phyloP scores from a whole-genome alignment of 345 rosid species.

The Ricinus communis region DNA sequence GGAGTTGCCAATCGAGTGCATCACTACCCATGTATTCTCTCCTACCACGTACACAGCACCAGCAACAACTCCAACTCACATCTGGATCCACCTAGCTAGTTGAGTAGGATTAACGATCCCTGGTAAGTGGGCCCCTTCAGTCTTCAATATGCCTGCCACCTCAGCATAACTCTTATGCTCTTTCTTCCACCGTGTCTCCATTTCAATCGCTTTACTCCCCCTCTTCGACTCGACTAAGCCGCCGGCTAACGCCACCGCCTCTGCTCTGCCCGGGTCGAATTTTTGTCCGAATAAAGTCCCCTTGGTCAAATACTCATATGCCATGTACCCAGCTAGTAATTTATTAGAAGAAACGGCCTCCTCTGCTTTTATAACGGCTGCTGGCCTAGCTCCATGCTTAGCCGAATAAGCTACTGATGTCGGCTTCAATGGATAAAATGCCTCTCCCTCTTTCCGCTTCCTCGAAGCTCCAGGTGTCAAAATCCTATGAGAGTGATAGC shows the following conservation, averaged over 20 bases:
- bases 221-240: slow-evolving; percentile 19
- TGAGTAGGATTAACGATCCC: slow-evolving; percentile 73
- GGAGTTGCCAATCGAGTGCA: background rate
- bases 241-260: slow-evolving; percentile 21
- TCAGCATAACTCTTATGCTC: slow-evolving; percentile 45
- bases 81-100: slow-evolving; percentile 67
- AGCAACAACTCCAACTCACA: slow-evolving; percentile 28
- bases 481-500: slow-evolving; percentile 36
- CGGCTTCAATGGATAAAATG: slow-evolving; percentile 16
- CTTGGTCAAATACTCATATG: slow-evolving; percentile 56
- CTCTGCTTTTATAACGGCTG: slow-evolving; percentile 6
- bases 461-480: slow-evolving; percentile 40
- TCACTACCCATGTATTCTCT: background rate
- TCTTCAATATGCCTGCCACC: slow-evolving; percentile 65
- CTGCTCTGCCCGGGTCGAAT: slow-evolving; percentile 37
- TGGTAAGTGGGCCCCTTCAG: slow-evolving; percentile 57
- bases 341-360: slow-evolving; percentile 32
- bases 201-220: slow-evolving; percentile 6
- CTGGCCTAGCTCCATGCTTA: slow-evolving; percentile 12
- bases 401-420: slow-evolving; percentile 11
- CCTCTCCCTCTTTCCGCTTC: slow-evolving; percentile 57
- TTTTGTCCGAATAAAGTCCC: slow-evolving; percentile 62
- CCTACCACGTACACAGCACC: slow-evolving; percentile 8
- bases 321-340: slow-evolving; percentile 72
- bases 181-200: slow-evolving; percentile 28